Evolutionary conservation across 2,329 filamentous ascomycete genomes (phyloP).

Genomic region (Cytospora paraplurivora): DNA sequence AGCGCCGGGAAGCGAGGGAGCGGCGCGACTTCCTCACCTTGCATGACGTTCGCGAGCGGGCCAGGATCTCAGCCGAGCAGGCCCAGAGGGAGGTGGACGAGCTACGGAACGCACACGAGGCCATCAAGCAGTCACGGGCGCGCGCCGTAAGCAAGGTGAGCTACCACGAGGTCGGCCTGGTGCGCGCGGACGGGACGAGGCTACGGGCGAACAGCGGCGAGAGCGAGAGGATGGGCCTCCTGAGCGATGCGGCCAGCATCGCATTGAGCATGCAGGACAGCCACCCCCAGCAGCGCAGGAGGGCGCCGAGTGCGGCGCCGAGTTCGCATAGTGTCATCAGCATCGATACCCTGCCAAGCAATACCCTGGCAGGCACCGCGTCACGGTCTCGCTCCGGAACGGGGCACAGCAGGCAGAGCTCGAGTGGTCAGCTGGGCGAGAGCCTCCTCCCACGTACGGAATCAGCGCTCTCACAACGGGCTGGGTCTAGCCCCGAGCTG

Average conservation of each 20-base stretch:
- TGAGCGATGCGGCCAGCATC: conserved; percentile 72
- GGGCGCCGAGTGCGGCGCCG: conserved; percentile 51
- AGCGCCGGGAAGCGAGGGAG: conserved; percentile 70
- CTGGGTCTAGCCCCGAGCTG: conserved; percentile 56
- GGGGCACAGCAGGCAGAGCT: conserved; percentile 45
- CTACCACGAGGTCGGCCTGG: conserved; percentile 76
- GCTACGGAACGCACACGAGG: conserved; percentile 56
- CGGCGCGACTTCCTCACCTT: conserved; percentile 71
- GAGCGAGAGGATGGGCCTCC: conserved; percentile 69
- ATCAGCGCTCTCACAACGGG: conserved; percentile 39
- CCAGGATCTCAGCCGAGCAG: conserved; percentile 48
- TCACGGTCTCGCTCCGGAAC: conserved; percentile 30
- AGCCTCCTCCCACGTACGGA: conserved; percentile 33
- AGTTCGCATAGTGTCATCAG: conserved; percentile 60
- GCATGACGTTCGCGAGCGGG: conserved; percentile 63
- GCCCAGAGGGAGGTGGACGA: conserved; percentile 61
- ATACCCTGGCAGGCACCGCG: conserved; percentile 10
- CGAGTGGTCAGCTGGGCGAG: conserved; percentile 36
- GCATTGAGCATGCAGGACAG: conserved; percentile 34
- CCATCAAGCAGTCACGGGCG: conserved; percentile 61
- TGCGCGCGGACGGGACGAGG: conserved; percentile 75
- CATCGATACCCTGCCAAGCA: conserved; percentile 43
- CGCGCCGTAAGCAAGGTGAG: conserved; percentile 73
- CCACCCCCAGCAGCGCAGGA: conserved; percentile 39
- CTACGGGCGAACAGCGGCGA: conserved; percentile 73